Conservation (phyloP, 2,329 filamentous ascomycete species). For the Corynespora cassiicola region DNA sequence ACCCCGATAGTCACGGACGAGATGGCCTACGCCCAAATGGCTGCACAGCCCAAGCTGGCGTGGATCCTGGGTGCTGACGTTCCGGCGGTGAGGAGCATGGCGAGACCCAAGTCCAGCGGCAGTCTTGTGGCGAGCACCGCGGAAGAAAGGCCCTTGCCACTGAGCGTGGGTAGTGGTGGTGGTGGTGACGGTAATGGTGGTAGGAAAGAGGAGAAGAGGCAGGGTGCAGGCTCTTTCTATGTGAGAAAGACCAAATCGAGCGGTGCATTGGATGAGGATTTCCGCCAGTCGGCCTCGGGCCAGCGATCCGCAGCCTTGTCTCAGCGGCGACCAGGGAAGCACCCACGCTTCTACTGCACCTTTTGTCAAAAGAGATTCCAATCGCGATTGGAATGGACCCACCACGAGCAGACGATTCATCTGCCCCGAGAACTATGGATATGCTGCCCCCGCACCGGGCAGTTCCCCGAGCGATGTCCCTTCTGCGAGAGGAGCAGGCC, state of each 20-base stretch:
- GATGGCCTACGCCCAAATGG: constrained; percentile 27
- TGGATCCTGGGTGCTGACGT: constrained; percentile 27
- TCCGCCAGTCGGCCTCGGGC: constrained; percentile 5
- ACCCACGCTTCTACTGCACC: constrained; percentile 29
- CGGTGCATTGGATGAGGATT: constrained; percentile 17
- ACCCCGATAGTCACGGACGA: constrained; percentile 21
- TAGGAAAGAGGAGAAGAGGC: too few relatives aligned
- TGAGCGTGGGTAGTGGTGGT: constrained; percentile 15
- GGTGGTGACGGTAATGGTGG: constrained; percentile 3
- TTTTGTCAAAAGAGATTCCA: constrained; percentile 34
- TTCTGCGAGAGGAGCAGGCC: constrained; percentile 57
- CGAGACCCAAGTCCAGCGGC: constrained; percentile 20
- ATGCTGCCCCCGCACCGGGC: constrained; percentile 27
- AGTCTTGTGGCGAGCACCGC: constrained; percentile 11
- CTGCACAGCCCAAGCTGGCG: constrained; percentile 26
- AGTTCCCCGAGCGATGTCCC: constrained; percentile 53
- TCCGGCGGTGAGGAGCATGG: constrained; percentile 13
- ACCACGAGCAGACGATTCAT: constrained; percentile 70
- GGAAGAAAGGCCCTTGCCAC: constrained; percentile 13
- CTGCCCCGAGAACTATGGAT: constrained; percentile 49
- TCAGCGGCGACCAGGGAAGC: constrained; percentile 20
- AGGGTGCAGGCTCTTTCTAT: too few relatives aligned
- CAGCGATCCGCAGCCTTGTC: constrained; percentile 1
- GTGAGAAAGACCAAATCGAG: constrained; percentile 21
- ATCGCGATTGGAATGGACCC: constrained; percentile 61